phyloP scores from a whole-genome alignment of 495 filamentous ascomycete species.

The Xylaria bambusicola region DNA sequence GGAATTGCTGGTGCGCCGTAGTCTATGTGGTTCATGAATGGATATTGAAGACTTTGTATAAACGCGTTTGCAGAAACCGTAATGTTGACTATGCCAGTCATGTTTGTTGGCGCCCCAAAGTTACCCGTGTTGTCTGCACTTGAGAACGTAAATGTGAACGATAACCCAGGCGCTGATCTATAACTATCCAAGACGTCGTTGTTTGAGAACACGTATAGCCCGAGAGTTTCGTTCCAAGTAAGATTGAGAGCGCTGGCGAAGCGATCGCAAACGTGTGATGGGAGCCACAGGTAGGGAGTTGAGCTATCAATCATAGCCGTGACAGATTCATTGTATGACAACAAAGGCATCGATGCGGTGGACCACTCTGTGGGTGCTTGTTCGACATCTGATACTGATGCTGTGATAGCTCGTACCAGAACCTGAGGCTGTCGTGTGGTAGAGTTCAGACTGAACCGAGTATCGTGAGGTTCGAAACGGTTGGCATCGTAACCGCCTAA shows the following conservation, averaged over 20 bases:
- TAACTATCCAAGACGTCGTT: slow-evolving; percentile 38
- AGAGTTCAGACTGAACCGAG: slow-evolving; percentile 55
- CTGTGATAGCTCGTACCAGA: slow-evolving; percentile 56
- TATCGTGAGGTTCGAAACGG: slow-evolving; percentile 57
- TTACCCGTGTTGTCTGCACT: slow-evolving; percentile 49
- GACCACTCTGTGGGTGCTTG: slow-evolving; percentile 46
- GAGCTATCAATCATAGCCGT: slow-evolving; percentile 64
- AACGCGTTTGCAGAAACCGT: slow-evolving; percentile 66
- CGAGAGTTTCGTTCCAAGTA: slow-evolving; percentile 54
- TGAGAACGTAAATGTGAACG: slow-evolving; percentile 62
- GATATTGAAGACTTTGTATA: slow-evolving; percentile 59
- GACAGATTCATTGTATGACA: slow-evolving; percentile 47
- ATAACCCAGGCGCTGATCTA: slow-evolving; percentile 46
- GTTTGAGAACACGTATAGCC: slow-evolving; percentile 42
- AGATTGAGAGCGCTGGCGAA: slow-evolving; percentile 64
- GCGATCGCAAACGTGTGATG: slow-evolving; percentile 57
- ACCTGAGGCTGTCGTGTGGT: slow-evolving; percentile 50
- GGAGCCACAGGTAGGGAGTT: slow-evolving; percentile 70
- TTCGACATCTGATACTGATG: slow-evolving; percentile 43
- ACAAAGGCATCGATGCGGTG: slow-evolving; percentile 38
- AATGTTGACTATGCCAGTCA: slow-evolving; percentile 57
- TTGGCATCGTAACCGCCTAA: slow-evolving; percentile 66
- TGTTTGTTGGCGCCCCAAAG: slow-evolving; percentile 44
- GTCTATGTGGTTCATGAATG: slow-evolving; percentile 50
- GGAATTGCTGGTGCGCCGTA: slow-evolving; percentile 46